phyloP scores from a whole-genome alignment of 257 asterid species.

The Solanum arcanum region DNA sequence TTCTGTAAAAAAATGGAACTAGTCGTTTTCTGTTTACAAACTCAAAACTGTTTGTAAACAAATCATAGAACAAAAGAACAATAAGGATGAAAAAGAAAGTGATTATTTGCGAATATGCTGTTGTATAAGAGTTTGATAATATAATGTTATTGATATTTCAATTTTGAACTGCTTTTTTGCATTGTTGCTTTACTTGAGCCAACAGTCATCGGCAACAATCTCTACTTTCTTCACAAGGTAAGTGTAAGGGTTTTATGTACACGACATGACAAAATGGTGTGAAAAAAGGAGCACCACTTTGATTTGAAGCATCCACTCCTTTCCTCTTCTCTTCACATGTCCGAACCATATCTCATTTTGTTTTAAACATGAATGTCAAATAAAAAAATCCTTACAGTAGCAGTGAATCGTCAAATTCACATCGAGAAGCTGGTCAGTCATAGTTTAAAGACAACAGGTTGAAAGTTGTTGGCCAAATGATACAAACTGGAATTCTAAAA shows the following conservation, averaged over 20 bases:
- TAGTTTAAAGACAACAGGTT: not conserved
- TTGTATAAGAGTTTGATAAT: not conserved
- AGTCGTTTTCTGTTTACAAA: not conserved
- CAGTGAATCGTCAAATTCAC: not conserved
- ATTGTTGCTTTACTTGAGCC: not conserved
- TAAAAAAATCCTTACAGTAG: not conserved
- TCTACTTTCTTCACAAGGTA: not conserved
- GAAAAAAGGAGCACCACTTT: not conserved
- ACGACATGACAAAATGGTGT: not conserved
- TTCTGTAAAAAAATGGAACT: not conserved
- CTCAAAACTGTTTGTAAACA: not conserved
- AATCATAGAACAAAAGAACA: not conserved
- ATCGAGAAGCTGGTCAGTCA: not conserved
- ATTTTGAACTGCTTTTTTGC: not conserved
- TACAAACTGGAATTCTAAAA: not conserved
- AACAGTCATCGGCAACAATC: too few relatives aligned
- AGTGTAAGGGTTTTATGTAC: not conserved
- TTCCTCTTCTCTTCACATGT: not conserved
- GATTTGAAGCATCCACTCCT: not conserved
- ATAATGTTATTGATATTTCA: not conserved
- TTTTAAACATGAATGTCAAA: not conserved
- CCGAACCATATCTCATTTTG: not conserved
- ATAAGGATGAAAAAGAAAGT: not conserved
- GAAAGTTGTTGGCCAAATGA: not conserved
- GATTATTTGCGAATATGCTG: not conserved